phyloP scores from a whole-genome alignment of 2,329 filamentous ascomycete genomes.

The Fusarium concolor region DNA sequence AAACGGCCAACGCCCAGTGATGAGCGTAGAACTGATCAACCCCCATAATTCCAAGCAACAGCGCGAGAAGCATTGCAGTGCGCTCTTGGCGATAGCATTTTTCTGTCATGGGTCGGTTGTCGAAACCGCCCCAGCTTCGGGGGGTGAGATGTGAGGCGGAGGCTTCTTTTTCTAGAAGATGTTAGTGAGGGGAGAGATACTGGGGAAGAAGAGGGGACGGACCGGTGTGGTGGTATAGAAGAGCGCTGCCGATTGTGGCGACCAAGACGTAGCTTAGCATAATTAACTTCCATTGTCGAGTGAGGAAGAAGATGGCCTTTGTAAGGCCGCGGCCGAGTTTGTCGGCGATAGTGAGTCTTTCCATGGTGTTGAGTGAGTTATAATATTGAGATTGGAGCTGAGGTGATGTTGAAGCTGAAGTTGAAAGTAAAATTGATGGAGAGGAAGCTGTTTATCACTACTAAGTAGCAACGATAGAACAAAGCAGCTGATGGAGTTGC shows the following conservation, averaged over 20 bases:
- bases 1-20: constrained; percentile 32
- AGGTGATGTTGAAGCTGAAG: neutral
- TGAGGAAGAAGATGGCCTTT: constrained; percentile 1
- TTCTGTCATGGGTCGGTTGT: constrained; percentile 22
- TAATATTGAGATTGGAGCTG: neutral
- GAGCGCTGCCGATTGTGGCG: constrained; percentile 4
- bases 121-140: constrained; percentile 35
- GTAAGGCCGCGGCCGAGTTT: constrained; percentile 21
- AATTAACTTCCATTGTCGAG: constrained; percentile 11
- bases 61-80: constrained; percentile 34
- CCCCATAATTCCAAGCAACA: constrained; percentile 25
- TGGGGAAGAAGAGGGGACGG: neutral
- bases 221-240: constrained; percentile 14
- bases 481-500: neutral
- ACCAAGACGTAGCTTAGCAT: constrained; percentile 20
- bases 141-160: neutral
- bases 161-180: neutral
- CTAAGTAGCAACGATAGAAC: neutral
- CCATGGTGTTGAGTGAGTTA: constrained; percentile 5
- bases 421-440: neutral
- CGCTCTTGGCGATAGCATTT: constrained; percentile 40
- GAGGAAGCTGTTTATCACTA: neutral
- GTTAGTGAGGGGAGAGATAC: neutral
- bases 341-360: constrained; percentile 16
- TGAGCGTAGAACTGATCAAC: constrained; percentile 39